Percentiles rank a stretch among this genome's conserved stretches.
Conservation (phyloP, 148 eudicot species). For the Rhododendron griersonianum region DNA sequence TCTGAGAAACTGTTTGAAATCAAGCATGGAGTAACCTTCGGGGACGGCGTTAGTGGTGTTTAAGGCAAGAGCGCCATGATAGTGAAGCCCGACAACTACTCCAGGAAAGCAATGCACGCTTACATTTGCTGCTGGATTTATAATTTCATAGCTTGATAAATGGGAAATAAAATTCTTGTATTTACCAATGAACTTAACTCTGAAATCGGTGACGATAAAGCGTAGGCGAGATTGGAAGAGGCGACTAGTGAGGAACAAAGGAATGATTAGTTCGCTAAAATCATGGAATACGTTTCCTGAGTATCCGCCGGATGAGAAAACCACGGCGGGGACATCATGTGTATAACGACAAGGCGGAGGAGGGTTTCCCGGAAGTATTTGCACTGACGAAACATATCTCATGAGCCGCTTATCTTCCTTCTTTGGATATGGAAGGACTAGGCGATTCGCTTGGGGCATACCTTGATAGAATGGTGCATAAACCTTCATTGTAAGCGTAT, state of each 20-base stretch:
- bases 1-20: conserved; percentile 37
- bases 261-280: conserved; percentile 51
- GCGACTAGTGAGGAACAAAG: conserved; percentile 45
- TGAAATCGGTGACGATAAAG: conserved; percentile 39
- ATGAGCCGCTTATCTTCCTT: conserved; percentile 29
- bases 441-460: not conserved
- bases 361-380: conserved; percentile 34
- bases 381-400: conserved; percentile 30
- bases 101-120: conserved; percentile 57
- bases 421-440: conserved; percentile 42
- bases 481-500: conserved; percentile 15
- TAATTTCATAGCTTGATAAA: conserved; percentile 31
- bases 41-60: conserved; percentile 30
- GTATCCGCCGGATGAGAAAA: conserved; percentile 57
- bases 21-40: conserved; percentile 25
- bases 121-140: conserved; percentile 25
- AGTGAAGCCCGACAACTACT: conserved; percentile 48
- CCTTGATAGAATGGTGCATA: conserved; percentile 18
- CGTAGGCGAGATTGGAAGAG: conserved; percentile 31
- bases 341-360: conserved; percentile 39
- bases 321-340: conserved; percentile 48
- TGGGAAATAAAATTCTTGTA: conserved; percentile 24
- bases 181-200: conserved; percentile 23
- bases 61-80: conserved; percentile 29
- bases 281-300: conserved; percentile 50